A percentile compares a stretch with the other conserved stretches of the same genome.
phyloP scores from a whole-genome alignment of 768 basidiomycete genomes.

The Russula virescens region DNA sequence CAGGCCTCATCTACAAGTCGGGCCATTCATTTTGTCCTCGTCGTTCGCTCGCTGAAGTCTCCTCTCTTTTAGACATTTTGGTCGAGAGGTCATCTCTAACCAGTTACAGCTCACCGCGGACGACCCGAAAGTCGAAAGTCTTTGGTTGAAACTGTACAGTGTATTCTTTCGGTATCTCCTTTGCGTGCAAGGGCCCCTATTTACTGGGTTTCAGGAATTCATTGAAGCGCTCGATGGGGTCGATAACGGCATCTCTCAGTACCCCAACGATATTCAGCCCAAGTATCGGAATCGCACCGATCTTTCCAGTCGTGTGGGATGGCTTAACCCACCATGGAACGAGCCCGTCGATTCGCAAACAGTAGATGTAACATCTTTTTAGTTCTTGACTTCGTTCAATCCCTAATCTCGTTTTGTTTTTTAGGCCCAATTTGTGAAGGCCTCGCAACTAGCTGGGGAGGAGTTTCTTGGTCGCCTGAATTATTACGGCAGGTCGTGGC shows the following conservation, averaged over 20 bases:
- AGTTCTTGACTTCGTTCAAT: not conserved
- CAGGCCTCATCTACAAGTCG: slow-evolving; percentile 94
- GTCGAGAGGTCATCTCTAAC: slow-evolving; percentile 74
- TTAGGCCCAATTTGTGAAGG: slow-evolving; percentile 68
- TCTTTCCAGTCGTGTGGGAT: slow-evolving; percentile 74
- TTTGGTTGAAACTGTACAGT: slow-evolving; percentile 90
- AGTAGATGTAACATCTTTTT: slow-evolving; percentile 56
- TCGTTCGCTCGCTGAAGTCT: not conserved
- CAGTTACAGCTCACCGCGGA: slow-evolving; percentile 43
- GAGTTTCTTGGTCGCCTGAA: slow-evolving; percentile 78
- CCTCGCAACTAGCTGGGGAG: slow-evolving; percentile 74
- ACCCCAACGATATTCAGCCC: slow-evolving; percentile 56
- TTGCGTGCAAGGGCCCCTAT: slow-evolving; percentile 7
- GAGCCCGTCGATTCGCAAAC: slow-evolving; percentile 57
- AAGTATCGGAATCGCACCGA: slow-evolving; percentile 77
- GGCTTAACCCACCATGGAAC: slow-evolving; percentile 92
- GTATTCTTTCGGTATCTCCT: slow-evolving; percentile 33
- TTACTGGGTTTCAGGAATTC: slow-evolving; percentile 54
- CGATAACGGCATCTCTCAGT: slow-evolving; percentile 91
- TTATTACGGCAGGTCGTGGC: slow-evolving; percentile 85
- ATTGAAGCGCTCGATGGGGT: slow-evolving; percentile 92
- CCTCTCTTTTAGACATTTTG: slow-evolving; percentile 65
- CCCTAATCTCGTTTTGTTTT: not conserved
- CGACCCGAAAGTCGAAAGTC: slow-evolving; percentile 58
- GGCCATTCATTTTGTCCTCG: slow-evolving; percentile 23